Conservation (phyloP, 768 basidiomycete species). For the Leccinum obscurum region DNA sequence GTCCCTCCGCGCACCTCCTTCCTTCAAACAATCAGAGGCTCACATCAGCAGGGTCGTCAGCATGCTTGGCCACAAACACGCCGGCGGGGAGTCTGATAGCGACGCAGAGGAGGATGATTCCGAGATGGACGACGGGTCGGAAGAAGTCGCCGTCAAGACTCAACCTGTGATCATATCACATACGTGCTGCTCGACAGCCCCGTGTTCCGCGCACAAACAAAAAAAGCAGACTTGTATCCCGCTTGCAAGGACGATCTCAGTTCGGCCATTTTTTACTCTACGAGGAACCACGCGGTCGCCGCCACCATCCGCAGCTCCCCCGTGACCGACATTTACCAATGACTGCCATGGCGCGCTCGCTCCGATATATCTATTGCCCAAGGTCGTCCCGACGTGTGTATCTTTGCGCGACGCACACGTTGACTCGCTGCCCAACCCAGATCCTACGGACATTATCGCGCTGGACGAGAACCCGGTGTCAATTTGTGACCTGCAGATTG, state of each 20-base stretch:
- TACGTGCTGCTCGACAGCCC: too few species aligned
- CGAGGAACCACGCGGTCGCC: conserved; percentile 98
- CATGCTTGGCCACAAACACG: too few species aligned
- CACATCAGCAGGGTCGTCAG: conserved; percentile 20
- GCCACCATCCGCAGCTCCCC: conserved; percentile 85
- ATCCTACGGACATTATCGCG: conserved; percentile 92
- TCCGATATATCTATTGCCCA: conserved; percentile 88
- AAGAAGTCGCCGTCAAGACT: too few species aligned
- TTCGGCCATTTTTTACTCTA: conserved; percentile 96
- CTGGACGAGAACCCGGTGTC: conserved; percentile 76
- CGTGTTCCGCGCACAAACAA: conserved; percentile 56
- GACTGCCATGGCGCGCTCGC: conserved; percentile 94
- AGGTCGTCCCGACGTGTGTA: conserved; percentile 85
- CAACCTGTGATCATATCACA: too few species aligned
- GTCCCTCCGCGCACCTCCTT: conserved; percentile 48
- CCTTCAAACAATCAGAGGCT: conserved; percentile 44
- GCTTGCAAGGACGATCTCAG: conserved; percentile 96
- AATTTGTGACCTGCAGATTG: conserved; percentile 73
- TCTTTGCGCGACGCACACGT: conserved; percentile 96
- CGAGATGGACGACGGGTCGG: too few species aligned
- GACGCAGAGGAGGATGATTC: too few species aligned
- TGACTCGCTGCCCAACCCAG: conserved; percentile 93
- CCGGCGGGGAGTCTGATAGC: too few species aligned
- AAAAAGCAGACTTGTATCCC: conserved; percentile 86
- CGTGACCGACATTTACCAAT: conserved; percentile 92